Base-by-base conservation (phyloP, 169 alveolate species). In the Theileria orientalis region DNA sequence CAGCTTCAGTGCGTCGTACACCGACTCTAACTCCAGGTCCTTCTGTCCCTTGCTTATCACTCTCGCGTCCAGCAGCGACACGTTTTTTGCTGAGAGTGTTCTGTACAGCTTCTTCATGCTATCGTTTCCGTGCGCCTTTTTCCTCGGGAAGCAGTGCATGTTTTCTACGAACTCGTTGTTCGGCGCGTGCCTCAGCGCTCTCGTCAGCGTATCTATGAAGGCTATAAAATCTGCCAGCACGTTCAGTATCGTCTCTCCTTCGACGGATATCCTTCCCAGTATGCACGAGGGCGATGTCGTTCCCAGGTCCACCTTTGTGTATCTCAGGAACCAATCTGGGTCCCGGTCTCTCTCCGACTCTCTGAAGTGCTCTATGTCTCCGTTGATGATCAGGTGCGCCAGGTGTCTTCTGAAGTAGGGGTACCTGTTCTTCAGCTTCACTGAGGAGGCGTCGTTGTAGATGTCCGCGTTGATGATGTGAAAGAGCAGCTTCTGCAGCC, bases 391-490 rank as follows among this genome's bases (percentile, higher is more conserved):
- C 25, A 75, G 37, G 70, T 75, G 76, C 19, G 70, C 71, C 37
- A 75, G n/a, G 44, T 66, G 84, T 21, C 57, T 64, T 30, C 79
- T 64, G 57, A 75, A 7, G 77, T 64, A 75, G 2, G 84, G 84
- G 63, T 66, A 75, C 46, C 51, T 52, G 19, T 37, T 16, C 29
- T 16, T 32, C 29, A 40, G 11, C 7, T 25, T 54, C 14, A 6
- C 29, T 5, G 41, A 23, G 13, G 19, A 8, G 16, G 14, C 69
- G 14, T 40, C 68, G 41, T 67, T 73, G 32, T 56, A 40, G 1
- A 33, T 2, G 19, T 44, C 71, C 8, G 62, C 78, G 35, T 49
- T 51, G 2, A 66, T 23, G 54, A 75, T 32, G 35, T 64, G 67
- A 32, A 44, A 37, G 66, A 75, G 25, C 25, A 75, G 33, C 25